A percentile compares a stretch with the other conserved stretches of the same genome.
Evolutionary conservation across 2,329 filamentous ascomycete species (phyloP).

Genomic region (Curvularia spicifera): DNA sequence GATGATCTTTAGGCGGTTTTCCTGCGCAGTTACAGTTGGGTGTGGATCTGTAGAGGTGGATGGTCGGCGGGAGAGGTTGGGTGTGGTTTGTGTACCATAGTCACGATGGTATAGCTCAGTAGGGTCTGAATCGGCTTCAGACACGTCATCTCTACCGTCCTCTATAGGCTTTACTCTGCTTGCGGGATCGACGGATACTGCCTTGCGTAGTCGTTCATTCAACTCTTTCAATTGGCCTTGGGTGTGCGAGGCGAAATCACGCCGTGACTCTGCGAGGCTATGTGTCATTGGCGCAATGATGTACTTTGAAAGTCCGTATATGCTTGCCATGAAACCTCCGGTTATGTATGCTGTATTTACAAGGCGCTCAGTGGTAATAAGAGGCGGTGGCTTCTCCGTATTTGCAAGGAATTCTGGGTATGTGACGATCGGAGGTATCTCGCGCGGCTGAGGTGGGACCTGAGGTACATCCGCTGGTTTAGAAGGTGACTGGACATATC

Average conservation of each 20-base stretch:
- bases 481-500: conserved; percentile 27
- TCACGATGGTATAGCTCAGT: conserved; percentile 83
- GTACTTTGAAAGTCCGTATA: conserved; percentile 75
- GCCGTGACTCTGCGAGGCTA: conserved; percentile 60
- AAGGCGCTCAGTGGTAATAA: conserved; percentile 63
- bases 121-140: conserved; percentile 65
- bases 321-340: conserved; percentile 60
- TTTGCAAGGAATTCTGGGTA: conserved; percentile 70
- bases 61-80: conserved; percentile 53
- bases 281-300: conserved; percentile 68
- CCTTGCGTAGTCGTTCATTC: conserved; percentile 62
- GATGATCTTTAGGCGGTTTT: conserved; percentile 58
- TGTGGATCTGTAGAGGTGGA: conserved; percentile 36
- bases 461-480: conserved; percentile 21
- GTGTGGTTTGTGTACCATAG: conserved; percentile 77
- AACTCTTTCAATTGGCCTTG: conserved; percentile 60
- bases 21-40: conserved; percentile 47
- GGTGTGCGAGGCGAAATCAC: conserved; percentile 62
- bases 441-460: conserved; percentile 40
- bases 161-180: conserved; percentile 37
- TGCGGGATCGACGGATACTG: conserved; percentile 68
- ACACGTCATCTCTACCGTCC: conserved; percentile 49
- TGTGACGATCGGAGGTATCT: conserved; percentile 67
- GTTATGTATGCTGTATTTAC: conserved; percentile 64
- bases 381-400: conserved; percentile 63